These are phyloP conservation scores for Rhododendron simsii DNA, from an alignment of 148 eudicot species.

Conservation along the genomic window DNA sequence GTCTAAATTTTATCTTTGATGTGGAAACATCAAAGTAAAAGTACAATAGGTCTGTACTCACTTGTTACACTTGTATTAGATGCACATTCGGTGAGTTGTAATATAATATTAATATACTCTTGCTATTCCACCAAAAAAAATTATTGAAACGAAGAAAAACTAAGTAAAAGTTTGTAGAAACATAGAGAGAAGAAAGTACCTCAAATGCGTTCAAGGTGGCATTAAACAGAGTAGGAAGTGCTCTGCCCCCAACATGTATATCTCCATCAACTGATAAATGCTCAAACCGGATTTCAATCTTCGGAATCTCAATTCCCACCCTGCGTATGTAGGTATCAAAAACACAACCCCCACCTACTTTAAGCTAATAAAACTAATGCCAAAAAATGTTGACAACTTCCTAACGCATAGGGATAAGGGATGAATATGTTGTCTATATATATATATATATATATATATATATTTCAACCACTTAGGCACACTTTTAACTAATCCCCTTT, in stretches of 20 bases:
- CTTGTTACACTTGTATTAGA: neutral
- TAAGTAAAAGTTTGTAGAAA: neutral
- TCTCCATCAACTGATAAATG: constrained; percentile 40
- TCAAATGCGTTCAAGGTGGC: constrained; percentile 28
- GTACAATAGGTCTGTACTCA: neutral
- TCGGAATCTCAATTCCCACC: constrained; percentile 38
- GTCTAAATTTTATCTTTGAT: no score
- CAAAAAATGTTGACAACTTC: no score
- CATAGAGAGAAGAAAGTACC: constrained; percentile 16
- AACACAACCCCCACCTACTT: neutral
- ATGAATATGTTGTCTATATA: no score
- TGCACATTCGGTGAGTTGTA: neutral
- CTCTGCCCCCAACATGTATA: constrained; percentile 31
- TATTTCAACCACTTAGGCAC: no score
- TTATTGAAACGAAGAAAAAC: neutral
- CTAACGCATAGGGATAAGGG: no score
- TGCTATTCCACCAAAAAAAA: neutral
- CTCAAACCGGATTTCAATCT: constrained; percentile 33
- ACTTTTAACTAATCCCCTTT: no score
- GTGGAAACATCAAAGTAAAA: no score
- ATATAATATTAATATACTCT: no score
- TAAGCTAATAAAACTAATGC: no score
- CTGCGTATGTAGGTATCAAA: constrained; percentile 4
- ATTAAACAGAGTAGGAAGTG: constrained; percentile 44
- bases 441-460: no score